These are phyloP conservation scores for Trifolium subterraneum DNA, from an alignment of 306 rosid genomes.

Conservation along the genomic window DNA sequence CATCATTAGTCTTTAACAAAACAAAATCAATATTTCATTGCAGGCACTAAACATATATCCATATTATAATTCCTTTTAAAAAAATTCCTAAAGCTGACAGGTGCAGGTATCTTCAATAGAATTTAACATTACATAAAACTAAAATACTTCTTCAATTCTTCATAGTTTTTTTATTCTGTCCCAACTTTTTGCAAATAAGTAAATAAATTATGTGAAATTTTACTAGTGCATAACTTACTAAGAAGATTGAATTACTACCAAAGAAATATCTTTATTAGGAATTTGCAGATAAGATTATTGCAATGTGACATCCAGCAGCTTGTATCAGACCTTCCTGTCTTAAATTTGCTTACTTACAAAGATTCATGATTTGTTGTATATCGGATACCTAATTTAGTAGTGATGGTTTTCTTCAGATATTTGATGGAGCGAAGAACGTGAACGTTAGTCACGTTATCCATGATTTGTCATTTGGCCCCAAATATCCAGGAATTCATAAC, in stretches of 20 bases:
- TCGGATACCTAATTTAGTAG: constrained; percentile 25
- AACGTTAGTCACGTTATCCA: constrained; percentile 91
- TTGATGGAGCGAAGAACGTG: constrained; percentile 80
- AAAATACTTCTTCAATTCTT: background rate
- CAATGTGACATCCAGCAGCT: background rate
- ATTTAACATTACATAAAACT: constrained; percentile 10
- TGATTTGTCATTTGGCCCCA: constrained; percentile 97
- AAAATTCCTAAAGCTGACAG: constrained; percentile 21
- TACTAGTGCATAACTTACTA: background rate
- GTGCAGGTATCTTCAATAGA: constrained; percentile 14
- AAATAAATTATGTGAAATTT: constrained; percentile 10
- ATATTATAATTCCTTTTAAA: constrained; percentile 22
- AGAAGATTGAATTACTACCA: background rate
- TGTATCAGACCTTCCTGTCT: constrained; percentile 15
- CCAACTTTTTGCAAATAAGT: constrained; percentile 4
- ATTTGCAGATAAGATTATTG: constrained; percentile 1
- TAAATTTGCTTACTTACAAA: constrained; percentile 23
- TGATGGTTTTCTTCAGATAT: constrained; percentile 70
- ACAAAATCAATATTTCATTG: constrained; percentile 65
- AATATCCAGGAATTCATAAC: constrained; percentile 96
- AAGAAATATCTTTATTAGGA: constrained; percentile 1
- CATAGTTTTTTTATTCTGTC: constrained; percentile 7
- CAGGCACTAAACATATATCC: constrained; percentile 71
- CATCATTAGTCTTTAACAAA: constrained; percentile 19
- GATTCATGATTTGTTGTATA: constrained; percentile 28